Conservation (phyloP, 1,284 basidiomycete genomes). For the Chiua sp. region DNA sequence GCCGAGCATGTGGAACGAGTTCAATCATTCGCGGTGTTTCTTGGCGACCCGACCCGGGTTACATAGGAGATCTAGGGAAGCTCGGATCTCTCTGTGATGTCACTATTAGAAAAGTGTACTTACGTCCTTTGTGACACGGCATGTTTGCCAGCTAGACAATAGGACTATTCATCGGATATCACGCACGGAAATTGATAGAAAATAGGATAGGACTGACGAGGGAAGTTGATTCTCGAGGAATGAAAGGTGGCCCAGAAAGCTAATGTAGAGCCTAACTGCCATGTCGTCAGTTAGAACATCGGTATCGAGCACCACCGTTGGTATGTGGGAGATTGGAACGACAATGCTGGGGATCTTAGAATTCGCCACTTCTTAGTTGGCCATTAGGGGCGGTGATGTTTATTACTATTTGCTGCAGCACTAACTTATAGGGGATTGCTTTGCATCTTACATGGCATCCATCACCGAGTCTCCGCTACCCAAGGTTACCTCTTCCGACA, state of each 20-base stretch:
- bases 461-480: too few species aligned
- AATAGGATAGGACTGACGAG: conserved; percentile 54
- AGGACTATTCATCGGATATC: conserved; percentile 24
- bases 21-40: too few species aligned
- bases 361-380: neutral
- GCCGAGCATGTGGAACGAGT: too few species aligned
- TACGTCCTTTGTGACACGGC: conserved; percentile 24
- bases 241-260: conserved; percentile 53
- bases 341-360: neutral
- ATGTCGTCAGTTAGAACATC: conserved; percentile 48
- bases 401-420: too few species aligned
- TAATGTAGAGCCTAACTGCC: too few species aligned
- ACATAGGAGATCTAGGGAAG: conserved; percentile 36
- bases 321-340: conserved; percentile 32
- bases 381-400: neutral
- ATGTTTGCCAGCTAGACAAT: conserved; percentile 63
- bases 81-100: neutral
- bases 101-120: neutral
- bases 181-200: too few species aligned
- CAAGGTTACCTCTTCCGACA: too few species aligned
- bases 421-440: too few species aligned
- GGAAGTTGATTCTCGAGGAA: conserved; percentile 80
- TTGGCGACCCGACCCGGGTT: too few species aligned
- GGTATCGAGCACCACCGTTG: conserved; percentile 49
- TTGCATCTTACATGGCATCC: too few species aligned